Conservation (phyloP, 306 rosid genomes). For the Coriaria nepalensis region DNA sequence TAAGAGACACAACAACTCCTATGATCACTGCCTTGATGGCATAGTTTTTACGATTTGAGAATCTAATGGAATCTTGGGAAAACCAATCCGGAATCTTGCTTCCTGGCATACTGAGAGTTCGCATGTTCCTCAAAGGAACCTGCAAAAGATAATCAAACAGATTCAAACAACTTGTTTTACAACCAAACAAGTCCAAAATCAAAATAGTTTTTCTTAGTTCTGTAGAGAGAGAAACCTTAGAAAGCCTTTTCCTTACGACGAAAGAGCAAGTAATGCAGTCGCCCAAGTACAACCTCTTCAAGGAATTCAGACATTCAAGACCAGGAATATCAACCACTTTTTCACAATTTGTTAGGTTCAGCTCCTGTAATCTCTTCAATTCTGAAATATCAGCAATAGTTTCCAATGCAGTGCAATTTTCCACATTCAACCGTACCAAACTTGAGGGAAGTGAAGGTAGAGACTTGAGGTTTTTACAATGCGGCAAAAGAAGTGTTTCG, state of each 20-base stretch:
- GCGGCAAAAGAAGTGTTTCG: conserved; percentile 17
- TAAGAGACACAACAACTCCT: conserved; percentile 34
- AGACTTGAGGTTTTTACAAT: conserved; percentile 30
- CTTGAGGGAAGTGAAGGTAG: conserved; percentile 63
- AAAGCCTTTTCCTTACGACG: conserved; percentile 24
- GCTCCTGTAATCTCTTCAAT: conserved; percentile 23
- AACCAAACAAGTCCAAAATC: neutral
- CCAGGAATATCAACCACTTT: conserved; percentile 45
- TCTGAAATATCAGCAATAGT: conserved; percentile 35
- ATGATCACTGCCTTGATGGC: conserved; percentile 27
- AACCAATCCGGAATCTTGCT: conserved; percentile 46
- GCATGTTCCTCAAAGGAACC: conserved; percentile 40
- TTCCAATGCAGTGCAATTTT: conserved; percentile 35
- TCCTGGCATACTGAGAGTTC: conserved; percentile 52
- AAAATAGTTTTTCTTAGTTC: neutral
- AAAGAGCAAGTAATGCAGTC: conserved; percentile 41
- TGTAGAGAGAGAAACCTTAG: conserved; percentile 33
- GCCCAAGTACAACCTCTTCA: conserved; percentile 32
- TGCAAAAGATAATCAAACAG: conserved; percentile 15
- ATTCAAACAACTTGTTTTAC: neutral
- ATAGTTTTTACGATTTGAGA: conserved; percentile 26
- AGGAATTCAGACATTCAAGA: conserved; percentile 44
- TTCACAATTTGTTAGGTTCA: conserved; percentile 45
- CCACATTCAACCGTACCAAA: conserved; percentile 27
- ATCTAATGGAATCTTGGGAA: conserved; percentile 23